Evolutionary conservation across 495 filamentous ascomycete species (phyloP).

Genomic region (Penicillium macrosclerotiorum): DNA sequence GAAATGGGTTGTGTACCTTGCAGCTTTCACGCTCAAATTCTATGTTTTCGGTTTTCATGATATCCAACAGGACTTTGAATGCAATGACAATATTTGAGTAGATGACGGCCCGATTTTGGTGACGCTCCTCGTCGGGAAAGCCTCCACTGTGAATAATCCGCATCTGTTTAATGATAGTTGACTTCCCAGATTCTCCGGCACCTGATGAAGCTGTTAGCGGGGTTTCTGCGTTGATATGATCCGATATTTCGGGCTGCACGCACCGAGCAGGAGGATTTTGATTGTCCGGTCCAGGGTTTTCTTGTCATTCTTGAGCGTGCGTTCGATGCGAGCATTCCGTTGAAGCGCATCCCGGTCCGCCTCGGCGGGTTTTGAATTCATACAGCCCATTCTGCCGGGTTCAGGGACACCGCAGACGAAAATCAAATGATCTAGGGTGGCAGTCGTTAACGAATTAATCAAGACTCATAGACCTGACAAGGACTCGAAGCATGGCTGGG

Average conservation of each 20-base stretch:
- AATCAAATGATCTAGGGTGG: conserved; percentile 4
- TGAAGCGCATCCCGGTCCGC: conserved; percentile 42
- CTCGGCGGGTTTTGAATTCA: conserved; percentile 40
- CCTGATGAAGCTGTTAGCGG: conserved; percentile 51
- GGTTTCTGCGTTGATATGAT: background rate
- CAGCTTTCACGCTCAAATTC: conserved; percentile 72
- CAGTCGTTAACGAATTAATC: conserved; percentile 9
- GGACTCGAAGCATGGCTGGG: background rate
- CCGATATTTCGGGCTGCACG: background rate
- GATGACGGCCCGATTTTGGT: conserved; percentile 91
- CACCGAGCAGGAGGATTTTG: conserved; percentile 81
- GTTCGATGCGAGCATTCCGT: conserved; percentile 65
- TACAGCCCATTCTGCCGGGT: conserved; percentile 42
- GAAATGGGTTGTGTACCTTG: conserved; percentile 59
- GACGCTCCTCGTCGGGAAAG: conserved; percentile 85
- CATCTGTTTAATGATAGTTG: conserved; percentile 99
- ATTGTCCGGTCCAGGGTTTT: conserved; percentile 76
- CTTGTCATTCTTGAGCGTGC: conserved; percentile 73
- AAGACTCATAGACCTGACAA: background rate
- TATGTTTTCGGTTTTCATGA: conserved; percentile 84
- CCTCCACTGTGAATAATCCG: conserved; percentile 94
- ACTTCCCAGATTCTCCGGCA: conserved; percentile 96
- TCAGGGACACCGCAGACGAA: conserved; percentile 2
- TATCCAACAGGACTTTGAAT: conserved; percentile 85
- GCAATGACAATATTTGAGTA: conserved; percentile 90